A percentile compares a stretch with the other conserved stretches of the same genome.
phyloP scores from a whole-genome alignment of 1,284 basidiomycete species.

The Stygiomarasmius scandens region DNA sequence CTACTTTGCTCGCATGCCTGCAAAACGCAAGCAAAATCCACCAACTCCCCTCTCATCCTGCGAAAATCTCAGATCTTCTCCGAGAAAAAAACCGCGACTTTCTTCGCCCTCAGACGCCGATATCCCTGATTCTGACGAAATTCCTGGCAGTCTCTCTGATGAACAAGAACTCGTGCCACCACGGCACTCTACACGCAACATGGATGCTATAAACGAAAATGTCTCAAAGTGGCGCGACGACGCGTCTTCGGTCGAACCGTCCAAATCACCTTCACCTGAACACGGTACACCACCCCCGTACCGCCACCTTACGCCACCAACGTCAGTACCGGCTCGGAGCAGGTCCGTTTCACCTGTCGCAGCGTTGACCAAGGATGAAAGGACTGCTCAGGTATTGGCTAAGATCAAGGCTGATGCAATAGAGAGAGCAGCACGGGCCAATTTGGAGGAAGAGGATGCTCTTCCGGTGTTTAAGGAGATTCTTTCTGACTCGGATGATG shows the following conservation, averaged over 20 bases:
- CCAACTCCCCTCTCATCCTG: constrained; percentile 24
- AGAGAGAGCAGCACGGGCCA: constrained; percentile 39
- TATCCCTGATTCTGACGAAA: constrained; percentile 20
- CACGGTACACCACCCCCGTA: constrained; percentile 6
- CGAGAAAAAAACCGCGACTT: constrained; percentile 32
- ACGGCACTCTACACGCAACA: constrained; percentile 24
- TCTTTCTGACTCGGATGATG: constrained; percentile 51
- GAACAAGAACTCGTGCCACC: constrained; percentile 56
- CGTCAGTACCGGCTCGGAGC: constrained; percentile 26
- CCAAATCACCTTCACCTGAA: neutral
- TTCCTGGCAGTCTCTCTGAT: constrained; percentile 73
- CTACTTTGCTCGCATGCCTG: neutral
- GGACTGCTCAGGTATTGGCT: constrained; percentile 61
- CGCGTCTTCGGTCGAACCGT: constrained; percentile 17
- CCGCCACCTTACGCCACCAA: constrained; percentile 40
- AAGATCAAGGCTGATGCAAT: constrained; percentile 60
- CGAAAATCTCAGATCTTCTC: constrained; percentile 23
- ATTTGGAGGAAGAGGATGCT: constrained; percentile 39
- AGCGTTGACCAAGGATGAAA: constrained; percentile 45
- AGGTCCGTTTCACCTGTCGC: constrained; percentile 15
- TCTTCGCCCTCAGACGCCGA: constrained; percentile 27
- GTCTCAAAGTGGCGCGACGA: constrained; percentile 46
- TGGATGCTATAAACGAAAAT: constrained; percentile 36
- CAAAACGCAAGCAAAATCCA: neutral
- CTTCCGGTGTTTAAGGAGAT: constrained; percentile 36